Base-by-base conservation (phyloP, 225 moss, liverwort and hornwort species). In the Lunularia cruciata region DNA sequence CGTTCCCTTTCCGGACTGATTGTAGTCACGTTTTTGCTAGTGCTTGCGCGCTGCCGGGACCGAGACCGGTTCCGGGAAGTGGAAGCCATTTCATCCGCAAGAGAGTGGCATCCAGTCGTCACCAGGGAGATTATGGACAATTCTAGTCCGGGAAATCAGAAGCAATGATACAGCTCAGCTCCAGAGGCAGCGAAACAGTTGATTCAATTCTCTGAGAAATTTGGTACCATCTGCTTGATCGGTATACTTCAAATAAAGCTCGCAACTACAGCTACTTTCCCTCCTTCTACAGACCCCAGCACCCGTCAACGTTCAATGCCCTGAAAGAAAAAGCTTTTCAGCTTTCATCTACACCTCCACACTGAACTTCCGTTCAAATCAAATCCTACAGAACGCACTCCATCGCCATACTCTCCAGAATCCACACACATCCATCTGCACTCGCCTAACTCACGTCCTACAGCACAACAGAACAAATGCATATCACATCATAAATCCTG, bases 21-120 rank as follows among this genome's bases (percentile, higher is more conserved):
- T 25, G 60, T 75, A 52, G 37, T 75, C 51, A 62, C 57, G 25
- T 59, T 67, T 65, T 73, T 65, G 55, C 33, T 28, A 64, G 42
- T 73, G 46, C 73, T 73, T 73, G 73, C 73, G 55, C 65, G 72
- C 49, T 73, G 72, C 49, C 52, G 64, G 64, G 73, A 65, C 65
- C 65, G 64, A 27, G 73, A 73, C 55, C 65, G 73, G 54, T 65
- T 66, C 57, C 54, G 65, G 54, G 73, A 73, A 55, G 73, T 65
- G 73, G 73, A 73, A 57, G 73, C 73, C 73, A 73, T 73, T 9
- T 65, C 23, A 72, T 45, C 43, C 65, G 42, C 54, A 28, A 55
- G 54, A 31, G 32, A 65, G 56, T 66, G 73, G 73, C 73, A 73
- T 73, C 65, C 73, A 66, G 39, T 30, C 54, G 26, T 30, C 70